Conservation (phyloP, 1,284 basidiomycete genomes). For the Microbotryomycetes sp. region DNA sequence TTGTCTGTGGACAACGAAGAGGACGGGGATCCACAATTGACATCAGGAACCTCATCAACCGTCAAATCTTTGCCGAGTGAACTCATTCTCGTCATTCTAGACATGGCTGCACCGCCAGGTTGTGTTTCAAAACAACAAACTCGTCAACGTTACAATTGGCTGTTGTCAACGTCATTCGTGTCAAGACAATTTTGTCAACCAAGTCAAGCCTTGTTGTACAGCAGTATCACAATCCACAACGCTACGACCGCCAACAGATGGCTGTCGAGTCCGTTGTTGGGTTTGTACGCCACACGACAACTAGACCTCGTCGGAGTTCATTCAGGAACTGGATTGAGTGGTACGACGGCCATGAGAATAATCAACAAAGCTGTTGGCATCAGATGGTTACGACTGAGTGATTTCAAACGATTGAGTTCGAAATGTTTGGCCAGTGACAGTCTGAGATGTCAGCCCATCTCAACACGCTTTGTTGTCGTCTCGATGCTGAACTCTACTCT, state of each 20-base stretch:
- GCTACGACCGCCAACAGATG: conserved; percentile 2
- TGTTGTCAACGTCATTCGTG: conserved; percentile 3
- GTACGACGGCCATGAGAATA: conserved; percentile 15
- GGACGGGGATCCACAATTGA: too few relatives aligned
- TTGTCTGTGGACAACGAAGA: too few relatives aligned
- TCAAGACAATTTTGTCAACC: conserved; percentile 9
- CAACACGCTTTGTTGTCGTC: not conserved
- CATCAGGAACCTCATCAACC: too few relatives aligned
- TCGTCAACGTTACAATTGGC: not conserved
- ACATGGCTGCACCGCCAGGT: not conserved
- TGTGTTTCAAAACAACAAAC: not conserved
- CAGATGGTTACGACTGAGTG: conserved; percentile 5
- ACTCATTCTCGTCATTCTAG: conserved; percentile 16
- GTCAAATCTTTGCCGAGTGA: conserved; percentile 14
- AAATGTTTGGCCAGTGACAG: conserved; percentile 10
- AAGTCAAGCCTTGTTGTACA: conserved; percentile 15
- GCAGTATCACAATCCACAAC: not conserved
- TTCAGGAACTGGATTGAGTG: conserved; percentile 18
- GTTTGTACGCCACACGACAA: not conserved
- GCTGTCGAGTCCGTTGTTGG: conserved; percentile 6
- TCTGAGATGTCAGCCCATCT: conserved; percentile 9
- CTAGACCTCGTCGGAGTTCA: conserved; percentile 20
- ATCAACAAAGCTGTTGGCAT: conserved; percentile 11
- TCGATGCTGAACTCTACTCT: not conserved
- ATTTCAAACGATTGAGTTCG: conserved; percentile 16